Conservation (phyloP, 2,329 filamentous ascomycete species). For the Colletotrichum cordylinicola region DNA sequence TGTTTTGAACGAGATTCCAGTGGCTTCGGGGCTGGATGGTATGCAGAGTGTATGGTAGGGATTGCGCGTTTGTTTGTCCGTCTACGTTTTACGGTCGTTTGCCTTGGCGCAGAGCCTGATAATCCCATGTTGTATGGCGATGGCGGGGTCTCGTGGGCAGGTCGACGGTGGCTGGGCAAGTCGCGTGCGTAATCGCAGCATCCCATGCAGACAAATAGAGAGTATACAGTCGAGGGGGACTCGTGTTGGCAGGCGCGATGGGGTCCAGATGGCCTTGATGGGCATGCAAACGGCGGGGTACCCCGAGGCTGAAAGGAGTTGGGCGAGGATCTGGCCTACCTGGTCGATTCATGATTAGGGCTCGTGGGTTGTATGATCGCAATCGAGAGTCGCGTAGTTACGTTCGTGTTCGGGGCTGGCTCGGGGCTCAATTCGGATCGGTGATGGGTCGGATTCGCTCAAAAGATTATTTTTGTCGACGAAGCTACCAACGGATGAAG, state of each 20-base stretch:
- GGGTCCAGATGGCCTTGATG: constrained; percentile 1
- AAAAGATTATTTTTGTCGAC: constrained; percentile 3
- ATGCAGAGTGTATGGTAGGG: not conserved
- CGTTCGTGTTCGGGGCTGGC: constrained; percentile 8
- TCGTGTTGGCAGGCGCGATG: not conserved
- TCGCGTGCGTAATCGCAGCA: not conserved
- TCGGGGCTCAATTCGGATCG: constrained; percentile 18
- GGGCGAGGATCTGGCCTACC: constrained; percentile 46
- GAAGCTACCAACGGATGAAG: constrained; percentile 17
- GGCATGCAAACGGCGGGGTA: constrained; percentile 20
- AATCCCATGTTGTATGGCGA: not conserved
- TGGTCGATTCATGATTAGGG: constrained; percentile 63
- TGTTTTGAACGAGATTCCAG: not conserved
- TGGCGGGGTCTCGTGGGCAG: not conserved
- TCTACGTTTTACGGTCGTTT: not conserved
- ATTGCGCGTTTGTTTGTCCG: not conserved
- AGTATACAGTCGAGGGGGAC: not conserved
- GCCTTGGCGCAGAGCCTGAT: not conserved
- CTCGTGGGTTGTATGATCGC: constrained; percentile 4
- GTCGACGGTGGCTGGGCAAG: not conserved
- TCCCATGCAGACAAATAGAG: not conserved
- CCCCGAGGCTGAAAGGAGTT: constrained; percentile 21
- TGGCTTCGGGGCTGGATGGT: not conserved
- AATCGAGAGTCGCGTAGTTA: constrained; percentile 18
- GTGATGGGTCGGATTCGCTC: constrained; percentile 17